A percentile compares a stretch with the other conserved stretches of the same genome.
These are phyloP conservation scores for Trametes villosa DNA, from an alignment of 768 basidiomycete species.

Conservation along the genomic window DNA sequence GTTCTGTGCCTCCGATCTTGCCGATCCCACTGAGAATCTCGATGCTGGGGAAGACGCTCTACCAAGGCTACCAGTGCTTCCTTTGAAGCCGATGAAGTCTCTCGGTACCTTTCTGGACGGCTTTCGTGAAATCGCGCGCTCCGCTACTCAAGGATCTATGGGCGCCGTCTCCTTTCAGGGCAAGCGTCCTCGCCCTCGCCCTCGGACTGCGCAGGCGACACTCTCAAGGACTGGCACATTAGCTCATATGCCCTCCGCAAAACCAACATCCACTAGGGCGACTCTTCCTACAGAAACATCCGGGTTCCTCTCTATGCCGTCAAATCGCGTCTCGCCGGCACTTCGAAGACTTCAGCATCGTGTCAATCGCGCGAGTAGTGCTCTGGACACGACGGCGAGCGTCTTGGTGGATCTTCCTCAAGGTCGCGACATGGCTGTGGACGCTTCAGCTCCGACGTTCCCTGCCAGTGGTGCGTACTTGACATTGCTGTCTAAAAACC, in stretches of 20 bases:
- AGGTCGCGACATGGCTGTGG: no score
- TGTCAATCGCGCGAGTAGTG: neutral
- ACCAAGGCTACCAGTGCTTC: no score
- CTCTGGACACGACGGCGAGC: neutral
- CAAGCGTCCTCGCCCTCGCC: neutral
- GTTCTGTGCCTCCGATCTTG: no score
- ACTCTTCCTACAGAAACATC: neutral
- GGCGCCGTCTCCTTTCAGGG: neutral
- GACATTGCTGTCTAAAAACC: no score
- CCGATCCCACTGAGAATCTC: no score
- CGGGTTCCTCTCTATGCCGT: neutral
- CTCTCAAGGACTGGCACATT: neutral
- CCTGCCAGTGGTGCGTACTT: no score
- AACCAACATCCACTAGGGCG: neutral
- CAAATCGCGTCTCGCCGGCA: neutral
- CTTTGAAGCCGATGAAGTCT: slow-evolving; percentile 35
- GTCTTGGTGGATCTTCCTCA: no score
- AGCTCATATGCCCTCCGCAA: no score
- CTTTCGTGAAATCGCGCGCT: slow-evolving; percentile 42
- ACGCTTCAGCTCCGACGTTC: no score
- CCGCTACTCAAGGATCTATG: slow-evolving; percentile 25
- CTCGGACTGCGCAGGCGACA: neutral
- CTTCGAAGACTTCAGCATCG: neutral
- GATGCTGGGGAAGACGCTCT: no score
- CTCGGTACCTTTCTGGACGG: slow-evolving; percentile 41